Evolutionary conservation across 2,329 filamentous ascomycete genomes (phyloP).

Genomic region (Xylaria sp.): DNA sequence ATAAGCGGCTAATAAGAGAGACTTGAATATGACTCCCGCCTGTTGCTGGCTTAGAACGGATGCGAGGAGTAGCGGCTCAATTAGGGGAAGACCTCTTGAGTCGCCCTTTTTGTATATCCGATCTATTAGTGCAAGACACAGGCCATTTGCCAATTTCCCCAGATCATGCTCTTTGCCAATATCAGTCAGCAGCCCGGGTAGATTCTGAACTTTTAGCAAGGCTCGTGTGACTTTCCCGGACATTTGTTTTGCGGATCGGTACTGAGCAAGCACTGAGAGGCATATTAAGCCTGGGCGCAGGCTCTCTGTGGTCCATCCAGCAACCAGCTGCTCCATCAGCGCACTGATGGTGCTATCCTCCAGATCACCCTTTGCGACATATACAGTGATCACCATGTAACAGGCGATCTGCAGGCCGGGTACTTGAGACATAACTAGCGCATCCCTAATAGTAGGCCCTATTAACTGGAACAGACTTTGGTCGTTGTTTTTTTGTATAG

Average conservation of each 20-base stretch:
- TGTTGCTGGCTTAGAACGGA: slow-evolving; percentile 71
- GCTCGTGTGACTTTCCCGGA: slow-evolving; percentile 76
- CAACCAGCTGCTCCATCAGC: slow-evolving; percentile 88
- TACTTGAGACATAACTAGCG: slow-evolving; percentile 77
- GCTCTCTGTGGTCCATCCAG: slow-evolving; percentile 80
- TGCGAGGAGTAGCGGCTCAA: slow-evolving; percentile 70
- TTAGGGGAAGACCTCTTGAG: slow-evolving; percentile 64
- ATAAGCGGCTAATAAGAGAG: slow-evolving; percentile 69
- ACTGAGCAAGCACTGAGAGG: slow-evolving; percentile 82
- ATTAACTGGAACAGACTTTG: slow-evolving; percentile 77
- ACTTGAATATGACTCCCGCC: slow-evolving; percentile 71
- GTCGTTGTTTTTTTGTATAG: slow-evolving; percentile 81
- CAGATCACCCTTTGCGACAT: slow-evolving; percentile 83
- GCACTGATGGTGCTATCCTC: slow-evolving; percentile 83
- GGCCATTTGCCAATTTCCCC: slow-evolving; percentile 76
- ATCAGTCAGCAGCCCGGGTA: slow-evolving; percentile 68
- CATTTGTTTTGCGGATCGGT: slow-evolving; percentile 75
- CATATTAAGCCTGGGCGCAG: slow-evolving; percentile 79
- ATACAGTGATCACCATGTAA: slow-evolving; percentile 89
- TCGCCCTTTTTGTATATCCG: slow-evolving; percentile 70
- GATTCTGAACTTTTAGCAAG: slow-evolving; percentile 70
- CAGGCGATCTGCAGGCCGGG: slow-evolving; percentile 85
- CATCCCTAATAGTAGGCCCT: slow-evolving; percentile 78
- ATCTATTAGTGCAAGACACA: slow-evolving; percentile 73
- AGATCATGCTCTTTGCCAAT: slow-evolving; percentile 73